Percentiles rank a stretch among this genome's conserved stretches.
phyloP scores from a whole-genome alignment of 2,329 filamentous ascomycete genomes.

The Cladosporium velox region DNA sequence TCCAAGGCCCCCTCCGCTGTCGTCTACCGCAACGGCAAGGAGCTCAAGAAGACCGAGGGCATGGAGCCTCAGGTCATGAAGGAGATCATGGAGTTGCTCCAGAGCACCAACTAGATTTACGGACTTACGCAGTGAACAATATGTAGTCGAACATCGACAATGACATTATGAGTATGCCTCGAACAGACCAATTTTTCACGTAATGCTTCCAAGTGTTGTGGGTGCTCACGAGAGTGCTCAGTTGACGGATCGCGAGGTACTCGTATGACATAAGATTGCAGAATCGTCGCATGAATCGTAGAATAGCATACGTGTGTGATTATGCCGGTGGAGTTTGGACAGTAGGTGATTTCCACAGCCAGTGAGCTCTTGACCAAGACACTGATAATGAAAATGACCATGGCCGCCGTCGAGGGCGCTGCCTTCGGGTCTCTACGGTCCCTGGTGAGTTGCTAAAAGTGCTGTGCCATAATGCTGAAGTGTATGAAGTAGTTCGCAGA shows the following conservation, averaged over 20 bases:
- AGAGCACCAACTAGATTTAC: constrained; percentile 6
- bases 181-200: background rate
- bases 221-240: background rate
- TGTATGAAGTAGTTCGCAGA: background rate
- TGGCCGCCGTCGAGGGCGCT: background rate
- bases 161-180: background rate
- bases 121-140: background rate
- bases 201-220: background rate
- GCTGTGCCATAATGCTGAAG: background rate
- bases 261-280: background rate
- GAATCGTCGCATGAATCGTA: background rate
- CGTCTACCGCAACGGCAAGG: constrained; percentile 37
- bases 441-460: background rate
- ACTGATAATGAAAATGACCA: background rate
- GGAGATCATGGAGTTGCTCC: constrained; percentile 27
- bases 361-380: background rate
- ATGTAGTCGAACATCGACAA: background rate
- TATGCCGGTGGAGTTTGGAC: background rate
- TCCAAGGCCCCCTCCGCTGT: constrained; percentile 32
- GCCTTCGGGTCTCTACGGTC: background rate
- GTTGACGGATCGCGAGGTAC: too few species aligned
- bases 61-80: constrained; percentile 28
- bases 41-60: constrained; percentile 35
- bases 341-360: background rate
- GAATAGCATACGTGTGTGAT: background rate